These are phyloP conservation scores for Atalantia buxifolia DNA, from an alignment of 345 rosid genomes.

Conservation along the genomic window DNA sequence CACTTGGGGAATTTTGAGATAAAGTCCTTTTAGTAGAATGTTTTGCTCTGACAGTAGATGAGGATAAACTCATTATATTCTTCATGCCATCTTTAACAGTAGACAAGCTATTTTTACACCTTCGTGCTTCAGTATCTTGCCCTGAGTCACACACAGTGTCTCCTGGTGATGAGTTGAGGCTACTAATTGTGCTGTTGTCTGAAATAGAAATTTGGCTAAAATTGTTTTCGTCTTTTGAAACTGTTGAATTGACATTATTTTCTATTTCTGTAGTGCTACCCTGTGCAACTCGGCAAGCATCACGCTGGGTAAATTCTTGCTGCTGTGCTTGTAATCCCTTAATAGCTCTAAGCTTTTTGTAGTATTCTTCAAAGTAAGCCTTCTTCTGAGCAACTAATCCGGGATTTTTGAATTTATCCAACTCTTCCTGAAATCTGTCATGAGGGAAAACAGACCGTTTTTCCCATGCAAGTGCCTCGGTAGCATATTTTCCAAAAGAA, in stretches of 20 bases:
- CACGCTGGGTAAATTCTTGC: not conserved
- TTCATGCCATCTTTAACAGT: not conserved
- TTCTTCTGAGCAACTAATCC: conserved; percentile 30
- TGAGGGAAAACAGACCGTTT: conserved; percentile 26
- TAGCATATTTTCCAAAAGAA: conserved; percentile 22
- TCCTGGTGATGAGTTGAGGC: not conserved
- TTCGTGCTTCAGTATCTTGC: not conserved
- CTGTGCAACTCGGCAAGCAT: not conserved
- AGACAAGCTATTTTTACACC: not conserved
- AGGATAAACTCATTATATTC: not conserved
- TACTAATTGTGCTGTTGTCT: not conserved
- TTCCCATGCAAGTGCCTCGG: conserved; percentile 27
- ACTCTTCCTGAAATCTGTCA: conserved; percentile 20
- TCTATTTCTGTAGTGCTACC: not conserved
- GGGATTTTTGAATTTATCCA: conserved; percentile 22
- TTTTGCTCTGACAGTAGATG: not conserved
- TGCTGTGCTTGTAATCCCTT: conserved; percentile 18
- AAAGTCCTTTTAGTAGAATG: not conserved
- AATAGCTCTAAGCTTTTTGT: conserved; percentile 19
- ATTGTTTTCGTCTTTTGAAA: not conserved
- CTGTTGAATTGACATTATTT: not conserved
- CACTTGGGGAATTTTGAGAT: not conserved
- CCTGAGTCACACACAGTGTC: not conserved
- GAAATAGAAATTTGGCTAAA: not conserved
- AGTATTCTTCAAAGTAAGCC: conserved; percentile 30